phyloP scores from a whole-genome alignment of 2,329 filamentous ascomycete genomes.

The Xylariaceae sp. region DNA sequence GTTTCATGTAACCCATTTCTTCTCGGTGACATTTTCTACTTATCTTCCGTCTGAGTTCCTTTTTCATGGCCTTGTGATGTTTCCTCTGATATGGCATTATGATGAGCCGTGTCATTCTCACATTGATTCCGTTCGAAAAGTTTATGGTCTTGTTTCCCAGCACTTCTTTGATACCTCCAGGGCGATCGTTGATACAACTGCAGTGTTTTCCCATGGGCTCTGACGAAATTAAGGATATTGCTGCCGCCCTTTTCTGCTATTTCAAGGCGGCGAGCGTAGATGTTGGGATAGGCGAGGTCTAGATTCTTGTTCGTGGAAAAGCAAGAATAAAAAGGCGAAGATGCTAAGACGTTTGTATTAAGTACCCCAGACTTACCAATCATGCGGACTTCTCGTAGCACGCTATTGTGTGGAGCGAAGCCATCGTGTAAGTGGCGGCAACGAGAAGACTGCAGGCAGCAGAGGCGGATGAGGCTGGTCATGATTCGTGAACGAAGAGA shows the following conservation, averaged over 20 bases:
- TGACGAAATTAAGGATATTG: slow-evolving; percentile 29
- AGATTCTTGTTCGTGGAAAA: slow-evolving; percentile 7
- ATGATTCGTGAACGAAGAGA: slow-evolving; percentile 7
- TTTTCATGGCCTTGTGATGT: slow-evolving; percentile 30
- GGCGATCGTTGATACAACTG: slow-evolving; percentile 32
- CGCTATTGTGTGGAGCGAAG: slow-evolving; percentile 14
- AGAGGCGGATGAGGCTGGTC: slow-evolving; percentile 5
- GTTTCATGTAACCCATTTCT: slow-evolving; percentile 26
- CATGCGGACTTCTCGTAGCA: slow-evolving; percentile 13
- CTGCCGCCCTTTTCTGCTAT: slow-evolving; percentile 10
- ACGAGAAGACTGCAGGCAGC: slow-evolving; percentile 6
- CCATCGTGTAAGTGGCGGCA: slow-evolving; percentile 10
- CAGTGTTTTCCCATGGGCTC: slow-evolving; percentile 28
- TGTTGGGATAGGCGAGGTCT: slow-evolving; percentile 16
- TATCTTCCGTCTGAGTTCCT: slow-evolving; percentile 27
- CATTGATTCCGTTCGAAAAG: slow-evolving; percentile 29
- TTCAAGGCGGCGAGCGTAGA: slow-evolving; percentile 11
- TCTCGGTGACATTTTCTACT: slow-evolving; percentile 28
- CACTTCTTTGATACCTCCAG: slow-evolving; percentile 34
- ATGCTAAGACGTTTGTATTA: slow-evolving; percentile 18
- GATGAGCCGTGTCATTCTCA: slow-evolving; percentile 23
- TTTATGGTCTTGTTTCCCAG: slow-evolving; percentile 30
- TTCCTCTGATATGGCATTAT: slow-evolving; percentile 21
- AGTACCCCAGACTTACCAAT: slow-evolving; percentile 14
- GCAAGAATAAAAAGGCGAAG: slow-evolving; percentile 11